These are phyloP conservation scores for Bidens hawaiensis DNA, from an alignment of 140 eudicot genomes.

Conservation along the genomic window DNA sequence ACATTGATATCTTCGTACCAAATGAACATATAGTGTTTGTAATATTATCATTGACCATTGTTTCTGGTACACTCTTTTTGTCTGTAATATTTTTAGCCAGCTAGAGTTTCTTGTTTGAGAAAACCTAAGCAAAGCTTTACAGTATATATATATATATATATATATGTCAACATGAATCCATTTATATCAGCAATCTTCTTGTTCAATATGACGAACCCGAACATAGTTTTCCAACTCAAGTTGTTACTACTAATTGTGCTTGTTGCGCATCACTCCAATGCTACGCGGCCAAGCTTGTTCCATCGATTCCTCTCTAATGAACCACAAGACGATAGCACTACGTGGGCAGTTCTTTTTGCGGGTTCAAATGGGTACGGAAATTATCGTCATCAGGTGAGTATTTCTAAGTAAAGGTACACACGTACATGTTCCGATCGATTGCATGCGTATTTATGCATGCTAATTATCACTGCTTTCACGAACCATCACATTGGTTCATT, in stretches of 20 bases:
- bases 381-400: background rate
- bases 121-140: background rate
- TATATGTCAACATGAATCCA: background rate
- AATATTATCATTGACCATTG: background rate
- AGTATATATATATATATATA: background rate
- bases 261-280: background rate
- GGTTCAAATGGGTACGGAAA: background rate
- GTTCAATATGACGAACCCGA: background rate
- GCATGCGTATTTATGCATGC: too few species aligned
- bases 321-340: background rate
- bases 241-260: background rate
- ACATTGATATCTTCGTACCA: slow-evolving; percentile 2
- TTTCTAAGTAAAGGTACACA: too few species aligned
- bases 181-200: background rate
- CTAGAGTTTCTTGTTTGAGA: background rate
- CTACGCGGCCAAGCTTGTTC: background rate
- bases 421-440: too few species aligned
- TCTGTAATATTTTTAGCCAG: background rate
- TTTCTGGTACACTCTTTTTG: background rate
- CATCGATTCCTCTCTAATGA: background rate
- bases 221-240: background rate
- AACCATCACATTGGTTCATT: too few species aligned
- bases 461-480: too few species aligned
- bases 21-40: background rate
- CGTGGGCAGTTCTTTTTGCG: background rate